These are phyloP conservation scores for Solioccasus polychromus DNA, from an alignment of 768 basidiomycete genomes.

Conservation along the genomic window DNA sequence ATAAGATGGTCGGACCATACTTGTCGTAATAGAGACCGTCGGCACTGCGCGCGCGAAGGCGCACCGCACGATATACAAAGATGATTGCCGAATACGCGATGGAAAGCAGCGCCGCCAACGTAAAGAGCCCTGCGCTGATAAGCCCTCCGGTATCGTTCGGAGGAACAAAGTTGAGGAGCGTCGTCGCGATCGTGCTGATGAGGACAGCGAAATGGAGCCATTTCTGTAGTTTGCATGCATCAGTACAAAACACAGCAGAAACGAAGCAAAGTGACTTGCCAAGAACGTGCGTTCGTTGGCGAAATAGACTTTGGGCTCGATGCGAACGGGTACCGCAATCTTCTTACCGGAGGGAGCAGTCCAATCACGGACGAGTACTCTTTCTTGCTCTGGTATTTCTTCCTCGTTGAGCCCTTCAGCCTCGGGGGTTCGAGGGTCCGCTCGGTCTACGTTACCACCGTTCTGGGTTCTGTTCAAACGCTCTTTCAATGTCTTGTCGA, in stretches of 20 bases:
- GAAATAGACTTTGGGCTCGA: conserved; percentile 98
- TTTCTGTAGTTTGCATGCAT: conserved; percentile 47
- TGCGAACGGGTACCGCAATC: conserved; percentile 90
- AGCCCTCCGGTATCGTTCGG: conserved; percentile 73
- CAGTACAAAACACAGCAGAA: neutral
- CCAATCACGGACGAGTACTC: conserved; percentile 65
- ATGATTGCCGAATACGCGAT: conserved; percentile 84
- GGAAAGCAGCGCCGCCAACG: conserved; percentile 80
- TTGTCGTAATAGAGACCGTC: conserved; percentile 88
- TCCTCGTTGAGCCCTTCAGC: conserved; percentile 37
- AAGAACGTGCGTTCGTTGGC: conserved; percentile 93
- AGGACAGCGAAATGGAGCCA: conserved; percentile 89
- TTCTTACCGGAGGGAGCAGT: conserved; percentile 81
- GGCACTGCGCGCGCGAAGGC: conserved; percentile 66
- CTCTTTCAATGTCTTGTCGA: conserved; percentile 80
- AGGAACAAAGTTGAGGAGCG: conserved; percentile 81
- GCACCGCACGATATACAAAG: conserved; percentile 72
- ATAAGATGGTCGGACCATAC: conserved; percentile 79
- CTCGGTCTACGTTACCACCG: conserved; percentile 23
- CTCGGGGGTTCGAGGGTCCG: conserved; percentile 21
- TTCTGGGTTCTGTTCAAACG: conserved; percentile 45
- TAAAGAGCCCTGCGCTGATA: conserved; percentile 86
- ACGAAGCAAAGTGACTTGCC: conserved; percentile 46
- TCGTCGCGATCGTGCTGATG: conserved; percentile 86
- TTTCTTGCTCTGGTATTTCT: conserved; percentile 43